Conservation (phyloP, 2,329 filamentous ascomycete genomes). For the Paecilomyces sp. region DNA sequence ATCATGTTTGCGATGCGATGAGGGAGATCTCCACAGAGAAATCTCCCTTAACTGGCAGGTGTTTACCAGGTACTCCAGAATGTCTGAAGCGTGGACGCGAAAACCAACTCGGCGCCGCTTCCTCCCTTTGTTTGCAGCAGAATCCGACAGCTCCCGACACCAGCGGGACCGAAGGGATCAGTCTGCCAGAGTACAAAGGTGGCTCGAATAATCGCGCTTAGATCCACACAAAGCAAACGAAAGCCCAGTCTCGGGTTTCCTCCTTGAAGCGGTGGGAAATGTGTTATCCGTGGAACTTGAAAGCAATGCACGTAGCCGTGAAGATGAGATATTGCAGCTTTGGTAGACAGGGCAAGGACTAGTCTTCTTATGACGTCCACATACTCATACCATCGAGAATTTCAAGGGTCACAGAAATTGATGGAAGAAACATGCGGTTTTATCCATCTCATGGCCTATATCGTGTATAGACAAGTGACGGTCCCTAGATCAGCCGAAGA, state of each 20-base stretch:
- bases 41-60: background rate
- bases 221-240: background rate
- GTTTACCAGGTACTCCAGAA: background rate
- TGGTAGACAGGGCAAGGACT: background rate
- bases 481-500: background rate
- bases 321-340: background rate
- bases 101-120: background rate
- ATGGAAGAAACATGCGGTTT: background rate
- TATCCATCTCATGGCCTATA: background rate
- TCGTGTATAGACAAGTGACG: background rate
- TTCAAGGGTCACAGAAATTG: background rate
- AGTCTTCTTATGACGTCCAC: background rate
- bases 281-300: background rate
- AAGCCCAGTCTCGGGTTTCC: background rate
- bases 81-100: background rate
- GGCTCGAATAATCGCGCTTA: background rate
- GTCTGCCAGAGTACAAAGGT: background rate
- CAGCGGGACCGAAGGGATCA: background rate
- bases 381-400: background rate
- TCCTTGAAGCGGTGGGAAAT: background rate
- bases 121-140: background rate
- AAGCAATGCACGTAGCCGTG: background rate
- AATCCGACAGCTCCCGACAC: background rate
- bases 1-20: background rate
- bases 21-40: background rate